Conservation (phyloP, 768 basidiomycete genomes). For the Pleurotus tuoliensis region DNA sequence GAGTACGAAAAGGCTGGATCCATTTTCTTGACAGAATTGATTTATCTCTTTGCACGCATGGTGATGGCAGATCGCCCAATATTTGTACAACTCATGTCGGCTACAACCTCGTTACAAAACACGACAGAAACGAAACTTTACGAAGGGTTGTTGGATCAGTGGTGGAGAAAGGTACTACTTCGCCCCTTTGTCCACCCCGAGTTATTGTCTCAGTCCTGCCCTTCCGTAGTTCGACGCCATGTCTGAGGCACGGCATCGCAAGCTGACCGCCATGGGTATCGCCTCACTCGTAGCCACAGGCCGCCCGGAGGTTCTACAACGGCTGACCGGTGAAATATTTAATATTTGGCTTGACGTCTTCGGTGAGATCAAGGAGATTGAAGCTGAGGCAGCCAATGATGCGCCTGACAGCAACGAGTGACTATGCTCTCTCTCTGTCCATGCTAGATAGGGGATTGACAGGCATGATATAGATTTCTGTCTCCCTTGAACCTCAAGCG, state of each 20-base stretch:
- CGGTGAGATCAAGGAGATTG: slow-evolving; percentile 77
- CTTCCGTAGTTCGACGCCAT: slow-evolving; percentile 78
- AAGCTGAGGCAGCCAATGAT: slow-evolving; percentile 23
- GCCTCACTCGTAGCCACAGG: slow-evolving; percentile 75
- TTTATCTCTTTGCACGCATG: slow-evolving; percentile 74
- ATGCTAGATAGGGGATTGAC: background rate
- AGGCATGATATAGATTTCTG: background rate
- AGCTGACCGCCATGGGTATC: slow-evolving; percentile 80
- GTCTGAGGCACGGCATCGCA: slow-evolving; percentile 81
- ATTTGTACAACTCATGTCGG: slow-evolving; percentile 69
- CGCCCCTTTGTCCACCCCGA: slow-evolving; percentile 4
- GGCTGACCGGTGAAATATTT: slow-evolving; percentile 73
- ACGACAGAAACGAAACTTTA: slow-evolving; percentile 53
- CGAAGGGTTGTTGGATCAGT: slow-evolving; percentile 69
- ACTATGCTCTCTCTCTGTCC: slow-evolving; percentile 6
- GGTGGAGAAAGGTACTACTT: slow-evolving; percentile 72
- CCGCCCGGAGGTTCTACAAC: slow-evolving; percentile 64
- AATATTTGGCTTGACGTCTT: slow-evolving; percentile 89
- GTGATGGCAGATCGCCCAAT: slow-evolving; percentile 59
- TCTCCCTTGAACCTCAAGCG: slow-evolving; percentile 44
- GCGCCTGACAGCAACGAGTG: slow-evolving; percentile 34
- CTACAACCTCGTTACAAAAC: slow-evolving; percentile 45
- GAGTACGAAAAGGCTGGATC: slow-evolving; percentile 29
- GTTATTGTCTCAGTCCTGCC: background rate
- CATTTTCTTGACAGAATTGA: slow-evolving; percentile 58